These are phyloP conservation scores for Salicornia ramosissima DNA, from an alignment of 148 eudicot species.

Conservation along the genomic window DNA sequence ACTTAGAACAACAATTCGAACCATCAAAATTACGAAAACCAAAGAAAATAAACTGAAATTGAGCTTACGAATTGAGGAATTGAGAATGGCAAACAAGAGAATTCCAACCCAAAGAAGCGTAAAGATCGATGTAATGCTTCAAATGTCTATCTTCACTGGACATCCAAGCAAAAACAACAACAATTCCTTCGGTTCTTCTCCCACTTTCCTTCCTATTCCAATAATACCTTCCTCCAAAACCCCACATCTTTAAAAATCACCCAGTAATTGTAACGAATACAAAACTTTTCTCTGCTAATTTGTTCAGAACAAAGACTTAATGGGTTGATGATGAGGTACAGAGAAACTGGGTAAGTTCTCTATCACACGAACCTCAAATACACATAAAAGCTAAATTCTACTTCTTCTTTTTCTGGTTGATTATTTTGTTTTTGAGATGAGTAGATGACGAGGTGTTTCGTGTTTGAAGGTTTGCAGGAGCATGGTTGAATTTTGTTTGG, in stretches of 20 bases:
- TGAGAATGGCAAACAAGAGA: constrained; percentile 86
- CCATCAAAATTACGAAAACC: neutral
- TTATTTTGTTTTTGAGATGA: too few species aligned
- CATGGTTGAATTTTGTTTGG: too few species aligned
- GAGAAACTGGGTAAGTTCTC: too few species aligned
- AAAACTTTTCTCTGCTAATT: neutral
- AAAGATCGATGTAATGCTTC: constrained; percentile 72
- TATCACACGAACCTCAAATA: too few species aligned
- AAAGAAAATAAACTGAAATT: neutral
- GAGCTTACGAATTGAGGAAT: constrained; percentile 76
- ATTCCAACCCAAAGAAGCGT: constrained; percentile 82
- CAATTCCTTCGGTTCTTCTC: constrained; percentile 44
- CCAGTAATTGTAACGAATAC: neutral
- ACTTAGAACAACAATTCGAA: neutral
- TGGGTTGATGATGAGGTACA: neutral
- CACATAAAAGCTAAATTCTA: too few species aligned
- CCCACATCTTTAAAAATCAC: constrained; percentile 60
- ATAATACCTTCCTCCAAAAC: constrained; percentile 76
- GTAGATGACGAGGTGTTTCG: too few species aligned
- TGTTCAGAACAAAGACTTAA: neutral
- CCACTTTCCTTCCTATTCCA: constrained; percentile 69
- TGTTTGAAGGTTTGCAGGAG: too few species aligned
- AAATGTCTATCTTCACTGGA: constrained; percentile 76
- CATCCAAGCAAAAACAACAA: constrained; percentile 91
- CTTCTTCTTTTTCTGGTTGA: too few species aligned